Percentiles rank a stretch among this genome's conserved stretches.
These are phyloP conservation scores for Saccharomyces hybrid DNA, from an alignment of 1,139 yeast species.

Conservation along the genomic window DNA sequence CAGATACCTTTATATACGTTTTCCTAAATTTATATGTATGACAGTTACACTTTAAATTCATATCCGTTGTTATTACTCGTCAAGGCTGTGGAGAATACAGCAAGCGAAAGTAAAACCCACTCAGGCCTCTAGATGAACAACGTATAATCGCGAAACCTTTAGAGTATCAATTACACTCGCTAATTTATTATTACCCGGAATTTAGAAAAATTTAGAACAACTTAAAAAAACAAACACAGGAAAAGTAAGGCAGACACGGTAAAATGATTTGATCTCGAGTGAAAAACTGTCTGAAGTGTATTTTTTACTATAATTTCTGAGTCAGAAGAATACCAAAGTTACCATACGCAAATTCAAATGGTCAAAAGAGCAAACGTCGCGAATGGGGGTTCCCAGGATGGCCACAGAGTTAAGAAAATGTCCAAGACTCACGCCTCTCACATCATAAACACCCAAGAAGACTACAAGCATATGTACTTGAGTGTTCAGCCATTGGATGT, in stretches of 20 bases:
- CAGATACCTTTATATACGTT: too few relatives aligned
- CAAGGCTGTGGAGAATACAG: too few relatives aligned
- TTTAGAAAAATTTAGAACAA: background rate
- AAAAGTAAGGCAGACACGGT: background rate
- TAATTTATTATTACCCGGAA: background rate
- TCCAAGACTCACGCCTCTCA: conserved; percentile 25
- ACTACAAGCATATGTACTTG: conserved; percentile 24
- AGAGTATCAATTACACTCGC: too few relatives aligned
- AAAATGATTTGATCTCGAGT: background rate
- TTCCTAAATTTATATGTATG: too few relatives aligned
- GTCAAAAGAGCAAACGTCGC: conserved; percentile 17
- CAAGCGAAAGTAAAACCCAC: too few relatives aligned
- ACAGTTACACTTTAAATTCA: too few relatives aligned
- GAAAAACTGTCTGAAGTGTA: background rate
- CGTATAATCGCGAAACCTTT: too few relatives aligned
- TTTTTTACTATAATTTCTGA: background rate
- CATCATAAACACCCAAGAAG: conserved; percentile 26
- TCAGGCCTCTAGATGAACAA: too few relatives aligned
- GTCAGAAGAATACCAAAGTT: background rate
- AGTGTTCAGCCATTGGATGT: conserved; percentile 50
- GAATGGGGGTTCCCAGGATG: conserved; percentile 13
- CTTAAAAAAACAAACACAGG: background rate
- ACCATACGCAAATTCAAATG: conserved; percentile 8
- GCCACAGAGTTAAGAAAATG: conserved; percentile 14
- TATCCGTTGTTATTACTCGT: too few relatives aligned